Percentiles rank a stretch among this genome's conserved stretches.
phyloP scores from a whole-genome alignment of 2,329 filamentous ascomycete genomes.

The Sporothrix luriei region DNA sequence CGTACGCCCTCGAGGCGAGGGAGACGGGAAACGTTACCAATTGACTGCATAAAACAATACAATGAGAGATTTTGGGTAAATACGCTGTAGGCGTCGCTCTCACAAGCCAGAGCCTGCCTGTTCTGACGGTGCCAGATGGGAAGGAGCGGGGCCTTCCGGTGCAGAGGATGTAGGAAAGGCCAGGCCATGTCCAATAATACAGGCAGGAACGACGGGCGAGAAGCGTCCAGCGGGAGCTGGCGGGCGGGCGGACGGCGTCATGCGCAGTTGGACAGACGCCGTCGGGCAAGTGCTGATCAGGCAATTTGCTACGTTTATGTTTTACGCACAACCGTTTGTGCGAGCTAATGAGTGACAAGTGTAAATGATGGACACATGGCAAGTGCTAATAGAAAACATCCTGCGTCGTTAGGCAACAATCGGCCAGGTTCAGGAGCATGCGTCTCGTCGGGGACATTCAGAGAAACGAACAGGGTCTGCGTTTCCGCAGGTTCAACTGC shows the following conservation, averaged over 20 bases:
- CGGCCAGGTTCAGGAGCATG: background rate
- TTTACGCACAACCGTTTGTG: background rate
- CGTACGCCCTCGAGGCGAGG: slow-evolving; percentile 4
- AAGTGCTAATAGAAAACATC: slow-evolving; percentile 18
- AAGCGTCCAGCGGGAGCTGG: background rate
- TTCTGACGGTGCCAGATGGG: background rate
- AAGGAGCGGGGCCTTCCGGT: slow-evolving; percentile 6
- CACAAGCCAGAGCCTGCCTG: background rate
- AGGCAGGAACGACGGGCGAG: background rate
- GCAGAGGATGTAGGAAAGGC: background rate
- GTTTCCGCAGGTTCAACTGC: background rate
- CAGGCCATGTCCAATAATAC: background rate
- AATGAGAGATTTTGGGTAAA: background rate
- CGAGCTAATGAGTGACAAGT: background rate
- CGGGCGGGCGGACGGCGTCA: slow-evolving; percentile 22
- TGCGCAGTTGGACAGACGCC: slow-evolving; percentile 2
- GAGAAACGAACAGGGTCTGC: background rate
- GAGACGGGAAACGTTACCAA: background rate
- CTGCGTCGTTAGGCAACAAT: slow-evolving; percentile 1
- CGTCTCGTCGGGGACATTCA: background rate
- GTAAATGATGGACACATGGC: background rate
- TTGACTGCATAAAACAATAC: background rate
- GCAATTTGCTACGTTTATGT: background rate
- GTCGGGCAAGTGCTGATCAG: background rate
- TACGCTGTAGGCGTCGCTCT: background rate